A percentile compares a stretch with the other conserved stretches of the same genome.
phyloP scores from a whole-genome alignment of 371 early-diverging fungal species.

The Conidiobolus incongruus region DNA sequence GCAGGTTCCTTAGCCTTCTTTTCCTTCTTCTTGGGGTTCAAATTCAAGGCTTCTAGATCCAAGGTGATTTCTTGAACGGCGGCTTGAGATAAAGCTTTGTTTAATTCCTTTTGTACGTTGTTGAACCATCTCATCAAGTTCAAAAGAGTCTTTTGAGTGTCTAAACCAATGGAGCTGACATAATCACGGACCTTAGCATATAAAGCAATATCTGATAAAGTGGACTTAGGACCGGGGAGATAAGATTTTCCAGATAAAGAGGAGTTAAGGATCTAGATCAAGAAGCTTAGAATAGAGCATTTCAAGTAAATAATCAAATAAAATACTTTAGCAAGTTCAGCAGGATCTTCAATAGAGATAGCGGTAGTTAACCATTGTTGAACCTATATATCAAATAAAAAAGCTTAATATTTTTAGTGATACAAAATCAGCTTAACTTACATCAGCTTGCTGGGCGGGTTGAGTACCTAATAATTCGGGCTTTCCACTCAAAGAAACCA shows the following conservation, averaged over 20 bases:
- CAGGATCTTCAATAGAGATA: neutral
- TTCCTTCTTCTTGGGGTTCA: constrained; percentile 24
- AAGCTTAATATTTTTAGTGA: neutral
- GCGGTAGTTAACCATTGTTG: constrained; percentile 5
- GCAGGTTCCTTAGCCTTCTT: constrained; percentile 14
- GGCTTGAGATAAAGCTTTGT: constrained; percentile 3
- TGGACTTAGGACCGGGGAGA: constrained; percentile 31
- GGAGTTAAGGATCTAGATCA: constrained; percentile 33
- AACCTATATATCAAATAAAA: too few species aligned
- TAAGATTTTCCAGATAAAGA: constrained; percentile 27
- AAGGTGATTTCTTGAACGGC: neutral
- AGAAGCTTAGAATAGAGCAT: neutral
- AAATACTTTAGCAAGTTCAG: constrained; percentile 2
- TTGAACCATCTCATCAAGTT: constrained; percentile 8
- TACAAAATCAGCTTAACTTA: neutral
- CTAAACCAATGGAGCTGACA: constrained; percentile 15
- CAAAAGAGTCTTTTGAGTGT: neutral
- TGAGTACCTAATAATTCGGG: too few species aligned
- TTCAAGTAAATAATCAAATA: neutral
- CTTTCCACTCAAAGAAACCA: too few species aligned
- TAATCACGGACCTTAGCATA: constrained; percentile 38
- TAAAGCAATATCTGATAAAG: constrained; percentile 42
- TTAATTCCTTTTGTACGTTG: constrained; percentile 15
- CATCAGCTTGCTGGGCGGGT: neutral
- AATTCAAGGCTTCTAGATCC: constrained; percentile 11